Percentiles rank a stretch among this genome's conserved stretches.
Evolutionary conservation across 208 protist species (phyloP).

Genomic region (Spongospora subterranea): DNA sequence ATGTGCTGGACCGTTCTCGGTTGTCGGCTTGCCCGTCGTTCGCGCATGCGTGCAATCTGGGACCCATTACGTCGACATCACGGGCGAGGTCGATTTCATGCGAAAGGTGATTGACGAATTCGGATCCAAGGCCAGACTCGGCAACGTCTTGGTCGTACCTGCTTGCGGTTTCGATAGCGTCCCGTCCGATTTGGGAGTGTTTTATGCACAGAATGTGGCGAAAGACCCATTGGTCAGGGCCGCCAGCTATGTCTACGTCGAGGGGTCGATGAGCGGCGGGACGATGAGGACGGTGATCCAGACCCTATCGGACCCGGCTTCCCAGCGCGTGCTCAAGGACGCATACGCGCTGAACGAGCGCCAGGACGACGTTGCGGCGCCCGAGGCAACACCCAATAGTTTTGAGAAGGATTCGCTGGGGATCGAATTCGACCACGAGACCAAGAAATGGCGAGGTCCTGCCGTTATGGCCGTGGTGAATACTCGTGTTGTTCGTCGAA

Average conservation of each 20-base stretch:
- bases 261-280: not conserved
- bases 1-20: constrained; percentile 45
- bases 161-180: constrained; percentile 61
- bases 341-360: constrained; percentile 14
- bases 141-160: constrained; percentile 26
- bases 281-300: not conserved
- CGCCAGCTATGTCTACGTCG: not conserved
- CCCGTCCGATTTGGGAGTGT: constrained; percentile 44
- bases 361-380: not conserved
- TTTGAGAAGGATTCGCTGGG: not conserved
- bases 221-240: not conserved
- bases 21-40: constrained; percentile 38
- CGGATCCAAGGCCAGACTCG: not conserved
- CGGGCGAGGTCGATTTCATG: constrained; percentile 60
- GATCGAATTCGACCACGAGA: not conserved
- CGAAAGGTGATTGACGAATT: constrained; percentile 43
- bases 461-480: not conserved
- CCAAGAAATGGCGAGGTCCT: not conserved
- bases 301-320: not conserved
- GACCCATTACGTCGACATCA: constrained; percentile 64
- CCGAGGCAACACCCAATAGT: not conserved
- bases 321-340: not conserved
- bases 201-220: not conserved
- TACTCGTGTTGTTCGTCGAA: constrained; percentile 41
- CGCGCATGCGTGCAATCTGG: constrained; percentile 28